Base-by-base conservation (phyloP, 1,139 yeast genomes). In the Hyphopichia khmerensis region DNA sequence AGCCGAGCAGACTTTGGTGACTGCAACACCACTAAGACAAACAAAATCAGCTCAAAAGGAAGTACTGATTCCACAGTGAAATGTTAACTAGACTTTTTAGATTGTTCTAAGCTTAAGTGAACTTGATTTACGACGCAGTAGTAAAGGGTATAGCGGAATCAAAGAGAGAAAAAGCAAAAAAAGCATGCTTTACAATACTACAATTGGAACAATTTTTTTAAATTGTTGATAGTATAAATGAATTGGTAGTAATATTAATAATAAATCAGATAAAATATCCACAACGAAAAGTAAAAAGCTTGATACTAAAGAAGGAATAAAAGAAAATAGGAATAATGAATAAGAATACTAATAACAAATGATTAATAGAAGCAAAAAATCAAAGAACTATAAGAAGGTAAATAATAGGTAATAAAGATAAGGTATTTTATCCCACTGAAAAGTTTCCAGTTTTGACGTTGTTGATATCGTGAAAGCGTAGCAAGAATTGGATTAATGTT, bases 381-480 rank as follows among this genome's bases (percentile, higher is more conserved):
- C 8, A 32, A 32, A n/a, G 23, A 32, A 13, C 15, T 17, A 32
- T 32, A 32, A 17, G 33, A 31, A 14, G 15, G 5, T 14, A 31
- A 11, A 31, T 10, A 31, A 31, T 5, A 32, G 15, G n/a, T 9
- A 32, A 16, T 32, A 32, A 32, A n/a, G 11, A n/a, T 4, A 32
- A 16, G 33, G 9, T 11, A 14, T 27, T 13, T 27, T 27, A 11
- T 11, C 15, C 15, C 5, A 27, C 31, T 13, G 33, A 15, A 30
- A 16, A 7, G 17, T 5, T 30, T n/a, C 10, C 10, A 13, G 8
- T 30, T 6, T 21, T 15, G n/a, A n/a, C 18, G 18, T 16, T 6
- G 33, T 30, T 30, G 33, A 16, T 30, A 30, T 30, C 33, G 33
- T 30, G 33, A 16, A 30, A 30, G 33, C 33, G 33, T 30, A 30